Evolutionary conservation across 805 yeast genomes (phyloP).

Genomic region (Hanseniaspora lindneri): DNA sequence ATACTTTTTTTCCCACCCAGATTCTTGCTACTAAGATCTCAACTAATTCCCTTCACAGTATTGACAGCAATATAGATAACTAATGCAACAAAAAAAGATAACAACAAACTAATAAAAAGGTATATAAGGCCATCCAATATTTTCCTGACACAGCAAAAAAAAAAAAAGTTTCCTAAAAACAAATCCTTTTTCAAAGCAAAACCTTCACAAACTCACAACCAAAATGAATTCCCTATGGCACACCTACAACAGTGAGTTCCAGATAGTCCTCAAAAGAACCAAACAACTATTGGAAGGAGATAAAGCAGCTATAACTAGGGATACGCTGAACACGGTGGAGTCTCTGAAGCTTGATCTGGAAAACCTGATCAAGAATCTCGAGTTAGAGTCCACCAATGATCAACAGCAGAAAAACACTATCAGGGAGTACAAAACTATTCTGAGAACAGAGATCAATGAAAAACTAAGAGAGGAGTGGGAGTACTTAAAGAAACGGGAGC

Average conservation of each 20-base stretch:
- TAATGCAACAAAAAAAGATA: too few relatives aligned
- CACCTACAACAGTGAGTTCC: constrained; percentile 33
- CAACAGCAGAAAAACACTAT: constrained; percentile 57
- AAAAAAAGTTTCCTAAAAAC: too few relatives aligned
- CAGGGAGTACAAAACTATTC: constrained; percentile 52
- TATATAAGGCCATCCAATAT: too few relatives aligned
- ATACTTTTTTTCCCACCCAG: too few relatives aligned
- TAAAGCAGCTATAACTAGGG: constrained; percentile 22
- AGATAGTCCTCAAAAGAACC: constrained; percentile 25
- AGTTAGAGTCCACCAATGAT: constrained; percentile 58
- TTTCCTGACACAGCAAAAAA: too few relatives aligned
- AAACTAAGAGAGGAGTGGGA: constrained; percentile 49
- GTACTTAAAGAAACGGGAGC: constrained; percentile 54
- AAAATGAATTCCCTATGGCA: constrained; percentile 24
- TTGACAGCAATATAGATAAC: too few relatives aligned
- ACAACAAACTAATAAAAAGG: too few relatives aligned
- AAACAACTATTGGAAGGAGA: constrained; percentile 19
- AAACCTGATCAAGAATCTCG: constrained; percentile 77
- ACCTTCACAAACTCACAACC: not conserved
- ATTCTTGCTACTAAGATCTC: too few relatives aligned
- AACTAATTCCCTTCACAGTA: too few relatives aligned
- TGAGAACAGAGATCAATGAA: constrained; percentile 44
- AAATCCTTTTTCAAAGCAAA: not conserved
- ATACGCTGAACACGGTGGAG: constrained; percentile 24
- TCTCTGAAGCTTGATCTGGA: constrained; percentile 27